Percentiles rank a stretch among this genome's conserved stretches.
These are phyloP conservation scores for Rickenella mellea DNA, from an alignment of 768 basidiomycete species.

Conservation along the genomic window DNA sequence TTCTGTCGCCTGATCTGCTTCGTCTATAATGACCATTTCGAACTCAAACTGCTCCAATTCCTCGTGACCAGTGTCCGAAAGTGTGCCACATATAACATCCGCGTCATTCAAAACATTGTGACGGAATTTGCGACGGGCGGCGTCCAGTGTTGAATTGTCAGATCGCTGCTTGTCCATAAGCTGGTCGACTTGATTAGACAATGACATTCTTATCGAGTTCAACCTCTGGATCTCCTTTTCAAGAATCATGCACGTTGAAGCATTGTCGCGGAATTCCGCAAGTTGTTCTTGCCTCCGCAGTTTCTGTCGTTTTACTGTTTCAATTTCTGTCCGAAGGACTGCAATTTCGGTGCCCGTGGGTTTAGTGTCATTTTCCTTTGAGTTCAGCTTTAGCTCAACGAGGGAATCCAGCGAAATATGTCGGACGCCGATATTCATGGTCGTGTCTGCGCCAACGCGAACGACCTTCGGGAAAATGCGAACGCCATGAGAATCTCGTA, in stretches of 20 bases:
- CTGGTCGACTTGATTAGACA: slow-evolving; percentile 65
- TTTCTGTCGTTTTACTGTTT: slow-evolving; percentile 51
- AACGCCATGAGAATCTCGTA: slow-evolving; percentile 44
- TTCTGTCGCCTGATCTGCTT: slow-evolving; percentile 95
- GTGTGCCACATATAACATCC: slow-evolving; percentile 88
- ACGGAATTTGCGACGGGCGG: slow-evolving; percentile 63
- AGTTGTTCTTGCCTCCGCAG: slow-evolving; percentile 57
- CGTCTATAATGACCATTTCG: slow-evolving; percentile 95
- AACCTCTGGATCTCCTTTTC: slow-evolving; percentile 64
- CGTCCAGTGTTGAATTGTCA: slow-evolving; percentile 72
- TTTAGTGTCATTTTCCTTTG: slow-evolving; percentile 28
- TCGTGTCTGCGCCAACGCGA: slow-evolving; percentile 71
- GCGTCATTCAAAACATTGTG: slow-evolving; percentile 75
- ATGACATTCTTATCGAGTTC: slow-evolving; percentile 48
- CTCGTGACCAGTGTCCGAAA: slow-evolving; percentile 91
- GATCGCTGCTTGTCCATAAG: slow-evolving; percentile 79
- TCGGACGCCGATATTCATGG: slow-evolving; percentile 70
- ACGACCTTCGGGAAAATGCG: slow-evolving; percentile 69
- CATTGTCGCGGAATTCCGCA: slow-evolving; percentile 44
- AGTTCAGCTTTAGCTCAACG: slow-evolving; percentile 65
- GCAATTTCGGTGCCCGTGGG: slow-evolving; percentile 52
- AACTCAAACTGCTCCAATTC: slow-evolving; percentile 76
- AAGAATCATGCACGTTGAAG: slow-evolving; percentile 40
- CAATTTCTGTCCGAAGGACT: slow-evolving; percentile 55
- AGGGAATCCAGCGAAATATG: slow-evolving; percentile 83